phyloP scores from a whole-genome alignment of 805 yeast species.

The Pichia occidentalis region DNA sequence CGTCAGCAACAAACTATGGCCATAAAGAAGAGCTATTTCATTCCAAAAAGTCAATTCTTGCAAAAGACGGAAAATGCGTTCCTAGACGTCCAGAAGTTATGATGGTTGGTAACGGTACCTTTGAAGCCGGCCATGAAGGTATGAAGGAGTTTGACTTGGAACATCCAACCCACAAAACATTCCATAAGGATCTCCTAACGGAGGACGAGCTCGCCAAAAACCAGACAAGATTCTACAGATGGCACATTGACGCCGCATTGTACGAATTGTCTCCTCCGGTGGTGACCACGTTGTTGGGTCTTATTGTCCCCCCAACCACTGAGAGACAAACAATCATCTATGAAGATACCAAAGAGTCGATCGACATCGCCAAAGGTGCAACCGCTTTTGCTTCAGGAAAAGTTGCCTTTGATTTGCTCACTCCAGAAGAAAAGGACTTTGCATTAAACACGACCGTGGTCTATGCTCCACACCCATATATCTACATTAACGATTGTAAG shows the following conservation, averaged over 20 bases:
- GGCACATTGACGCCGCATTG: conserved; percentile 91
- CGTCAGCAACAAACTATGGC: conserved; percentile 65
- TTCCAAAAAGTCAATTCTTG: conserved; percentile 58
- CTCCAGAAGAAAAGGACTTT: conserved; percentile 63
- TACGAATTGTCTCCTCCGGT: conserved; percentile 83
- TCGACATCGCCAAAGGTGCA: conserved; percentile 74
- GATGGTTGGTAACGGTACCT: conserved; percentile 77
- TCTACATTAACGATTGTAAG: conserved; percentile 69
- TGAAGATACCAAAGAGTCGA: conserved; percentile 56
- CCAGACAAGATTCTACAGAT: conserved; percentile 78
- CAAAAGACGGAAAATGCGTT: conserved; percentile 74
- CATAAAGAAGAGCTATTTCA: conserved; percentile 72
- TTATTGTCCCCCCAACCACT: conserved; percentile 66
- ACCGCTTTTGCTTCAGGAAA: conserved; percentile 88
- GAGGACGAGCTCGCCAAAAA: conserved; percentile 56
- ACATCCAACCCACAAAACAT: conserved; percentile 79
- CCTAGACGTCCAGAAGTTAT: conserved; percentile 86
- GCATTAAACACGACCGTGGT: conserved; percentile 76
- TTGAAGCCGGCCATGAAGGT: conserved; percentile 37
- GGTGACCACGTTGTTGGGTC: conserved; percentile 77
- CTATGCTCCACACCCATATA: conserved; percentile 91
- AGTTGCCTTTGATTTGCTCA: conserved; percentile 59
- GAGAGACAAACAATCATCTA: conserved; percentile 60
- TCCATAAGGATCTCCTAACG: conserved; percentile 63
- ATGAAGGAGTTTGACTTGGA: conserved; percentile 52